Evolutionary conservation across 805 yeast species (phyloP).

Genomic region (Saccharomyces kudriavzevii): DNA sequence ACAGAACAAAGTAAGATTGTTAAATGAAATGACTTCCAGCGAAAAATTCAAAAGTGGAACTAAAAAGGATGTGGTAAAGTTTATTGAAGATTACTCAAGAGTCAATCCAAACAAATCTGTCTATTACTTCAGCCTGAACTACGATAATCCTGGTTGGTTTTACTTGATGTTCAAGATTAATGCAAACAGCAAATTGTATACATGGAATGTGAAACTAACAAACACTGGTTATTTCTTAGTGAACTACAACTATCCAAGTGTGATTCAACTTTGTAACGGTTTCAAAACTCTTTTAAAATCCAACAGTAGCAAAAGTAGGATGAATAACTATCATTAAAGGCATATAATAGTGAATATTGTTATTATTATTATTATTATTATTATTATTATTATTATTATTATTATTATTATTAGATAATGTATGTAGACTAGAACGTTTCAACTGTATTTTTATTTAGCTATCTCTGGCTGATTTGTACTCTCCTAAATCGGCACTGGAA

Average conservation of each 20-base stretch:
- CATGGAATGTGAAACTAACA: conserved; percentile 88
- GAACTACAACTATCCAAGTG: conserved; percentile 80
- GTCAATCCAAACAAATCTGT: conserved; percentile 88
- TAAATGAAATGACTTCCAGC: conserved; percentile 74
- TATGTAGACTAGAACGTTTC: neutral
- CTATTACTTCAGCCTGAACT: conserved; percentile 85
- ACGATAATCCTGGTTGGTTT: conserved; percentile 91
- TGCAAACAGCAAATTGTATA: conserved; percentile 55
- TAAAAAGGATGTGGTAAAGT: conserved; percentile 68
- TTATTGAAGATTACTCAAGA: conserved; percentile 80
- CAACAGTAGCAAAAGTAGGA: conserved; percentile 18
- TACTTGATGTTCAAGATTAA: conserved; percentile 76
- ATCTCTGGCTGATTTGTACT: neutral
- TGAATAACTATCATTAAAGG: neutral
- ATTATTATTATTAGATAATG: neutral
- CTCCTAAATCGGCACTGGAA: neutral
- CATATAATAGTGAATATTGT: neutral
- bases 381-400: neutral
- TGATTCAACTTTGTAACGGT: conserved; percentile 84
- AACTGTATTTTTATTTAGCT: neutral
- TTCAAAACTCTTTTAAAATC: conserved; percentile 60
- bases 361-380: neutral
- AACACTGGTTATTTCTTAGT: conserved; percentile 79
- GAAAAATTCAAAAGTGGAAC: conserved; percentile 83
- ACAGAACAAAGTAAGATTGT: conserved; percentile 71